A percentile compares a stretch with the other conserved stretches of the same genome.
Evolutionary conservation across 495 filamentous ascomycete genomes (phyloP).

Genomic region (Emericellopsis terricola): DNA sequence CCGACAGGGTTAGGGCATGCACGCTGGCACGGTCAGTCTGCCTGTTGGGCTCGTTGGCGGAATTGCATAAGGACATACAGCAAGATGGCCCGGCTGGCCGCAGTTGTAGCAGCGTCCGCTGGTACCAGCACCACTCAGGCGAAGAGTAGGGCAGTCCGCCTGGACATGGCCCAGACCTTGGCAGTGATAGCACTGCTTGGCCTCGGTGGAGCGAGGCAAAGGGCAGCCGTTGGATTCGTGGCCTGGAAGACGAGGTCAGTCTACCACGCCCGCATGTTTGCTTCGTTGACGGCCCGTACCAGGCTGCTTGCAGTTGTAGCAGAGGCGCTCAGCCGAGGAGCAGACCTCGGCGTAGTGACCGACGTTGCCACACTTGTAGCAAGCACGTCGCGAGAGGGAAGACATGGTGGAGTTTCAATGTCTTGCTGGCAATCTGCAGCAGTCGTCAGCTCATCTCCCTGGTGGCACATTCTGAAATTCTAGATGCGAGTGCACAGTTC

Average conservation of each 20-base stretch:
- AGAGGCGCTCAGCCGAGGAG: conserved; percentile 89
- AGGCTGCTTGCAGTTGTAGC: conserved; percentile 98
- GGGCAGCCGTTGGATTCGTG: conserved; percentile 98
- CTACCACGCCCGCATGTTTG: conserved; percentile 18
- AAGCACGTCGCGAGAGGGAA: conserved; percentile 90
- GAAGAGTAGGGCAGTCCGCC: conserved; percentile 94
- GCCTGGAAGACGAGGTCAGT: too few relatives aligned
- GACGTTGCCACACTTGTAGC: conserved; percentile 99
- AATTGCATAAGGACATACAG: conserved; percentile 13
- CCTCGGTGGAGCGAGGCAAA: conserved; percentile 87
- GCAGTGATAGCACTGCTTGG: conserved; percentile 99
- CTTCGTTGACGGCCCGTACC: too few relatives aligned
- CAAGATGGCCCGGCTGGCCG: conserved; percentile 79
- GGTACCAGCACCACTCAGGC: conserved; percentile 60
- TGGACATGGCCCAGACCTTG: conserved; percentile 97
- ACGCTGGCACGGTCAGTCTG: conserved; percentile 30
- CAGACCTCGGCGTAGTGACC: conserved; percentile 98
- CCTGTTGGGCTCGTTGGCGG: neutral
- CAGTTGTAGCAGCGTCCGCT: conserved; percentile 93
- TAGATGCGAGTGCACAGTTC: conserved; percentile 2
- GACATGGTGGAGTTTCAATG: too few relatives aligned
- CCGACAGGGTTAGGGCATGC: conserved; percentile 61
- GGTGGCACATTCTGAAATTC: neutral
- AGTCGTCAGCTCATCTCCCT: too few relatives aligned
- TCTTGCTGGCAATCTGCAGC: too few relatives aligned